Base-by-base conservation (phyloP, 2,329 filamentous ascomycete species). In the Xylaria sp. region DNA sequence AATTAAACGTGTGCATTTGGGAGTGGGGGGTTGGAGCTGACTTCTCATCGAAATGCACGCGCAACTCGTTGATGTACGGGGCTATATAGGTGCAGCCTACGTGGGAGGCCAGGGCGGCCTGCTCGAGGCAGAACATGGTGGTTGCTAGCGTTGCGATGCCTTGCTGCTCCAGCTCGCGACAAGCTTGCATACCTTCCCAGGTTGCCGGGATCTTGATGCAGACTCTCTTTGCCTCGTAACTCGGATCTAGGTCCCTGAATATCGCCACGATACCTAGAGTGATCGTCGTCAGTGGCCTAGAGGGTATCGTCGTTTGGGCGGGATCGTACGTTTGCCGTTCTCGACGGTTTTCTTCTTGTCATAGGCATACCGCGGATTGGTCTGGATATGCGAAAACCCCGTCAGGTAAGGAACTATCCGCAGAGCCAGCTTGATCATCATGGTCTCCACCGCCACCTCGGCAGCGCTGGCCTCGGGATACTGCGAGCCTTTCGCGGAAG, bases 41-140 rank as follows among this genome's bases (percentile, higher is more conserved):
- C 76, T 68, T 72, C 11, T 71, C 63, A 39, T 83, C 79, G 52
- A 86, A 83, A 61, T 87, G 84, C 4, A 86, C 85, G 58, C 79
- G 81, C 39, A 88, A 71, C 59, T 87, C 84, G 63, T 88, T 87
- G 24, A 88, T 81, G 57, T 87, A 88, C 0, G 86, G 85, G 0
- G 85, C 83, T 40, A 88, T 82, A 61, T 87, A 88, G 0, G 78
- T 78, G 60, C 84, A 87, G 3, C 77, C 75, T 0, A 77, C 80
- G 45, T 84, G 78, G 1, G 76, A 79, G 0, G 85, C 85, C 1
- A 86, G 71, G 1, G 75, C 74, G 0, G 83, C 85, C 64, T 88
- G 85, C 39, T 82, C 75, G 61, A 86, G 76, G 40, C 79, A 81
- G 62, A 88, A 88, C 44, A 89, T 72, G 1, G 83, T 86, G 0